These are phyloP conservation scores for Coix lacrymajobi DNA, from an alignment of 176 grass and related monocot genomes.

Conservation along the genomic window DNA sequence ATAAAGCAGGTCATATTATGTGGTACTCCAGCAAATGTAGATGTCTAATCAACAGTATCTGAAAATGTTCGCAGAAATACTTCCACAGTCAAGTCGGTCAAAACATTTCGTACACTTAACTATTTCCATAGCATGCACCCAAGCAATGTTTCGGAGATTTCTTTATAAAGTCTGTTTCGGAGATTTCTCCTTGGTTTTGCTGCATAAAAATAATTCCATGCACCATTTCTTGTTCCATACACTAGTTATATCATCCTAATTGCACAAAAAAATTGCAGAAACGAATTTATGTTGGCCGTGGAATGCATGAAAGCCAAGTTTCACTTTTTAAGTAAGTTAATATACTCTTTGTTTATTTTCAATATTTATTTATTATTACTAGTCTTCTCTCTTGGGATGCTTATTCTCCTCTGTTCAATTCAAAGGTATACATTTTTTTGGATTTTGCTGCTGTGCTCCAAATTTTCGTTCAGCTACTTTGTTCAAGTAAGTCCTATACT, in stretches of 20 bases:
- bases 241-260: conserved; percentile 2
- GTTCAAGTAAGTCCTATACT: conserved; percentile 61
- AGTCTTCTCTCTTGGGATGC: background rate
- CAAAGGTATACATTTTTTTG: conserved; percentile 88
- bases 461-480: conserved; percentile 90
- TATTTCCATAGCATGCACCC: background rate
- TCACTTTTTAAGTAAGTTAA: conserved; percentile 86
- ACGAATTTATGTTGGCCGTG: conserved; percentile 97
- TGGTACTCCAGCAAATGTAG: background rate
- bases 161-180: background rate
- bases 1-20: background rate
- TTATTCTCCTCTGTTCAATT: conserved; percentile 38
- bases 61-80: background rate
- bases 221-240: background rate
- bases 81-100: background rate
- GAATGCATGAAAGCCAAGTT: conserved; percentile 93
- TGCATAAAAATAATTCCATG: conserved; percentile 11
- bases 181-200: background rate
- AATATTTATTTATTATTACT: background rate
- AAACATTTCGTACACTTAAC: background rate
- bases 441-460: conserved; percentile 74
- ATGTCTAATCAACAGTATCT: background rate
- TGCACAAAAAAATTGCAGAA: conserved; percentile 43
- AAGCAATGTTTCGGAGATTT: background rate
- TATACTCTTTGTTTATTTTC: background rate